Percentiles rank a stretch among this genome's conserved stretches.
Conservation (phyloP, 1,284 basidiomycete species). For the Puccinia coronata region DNA sequence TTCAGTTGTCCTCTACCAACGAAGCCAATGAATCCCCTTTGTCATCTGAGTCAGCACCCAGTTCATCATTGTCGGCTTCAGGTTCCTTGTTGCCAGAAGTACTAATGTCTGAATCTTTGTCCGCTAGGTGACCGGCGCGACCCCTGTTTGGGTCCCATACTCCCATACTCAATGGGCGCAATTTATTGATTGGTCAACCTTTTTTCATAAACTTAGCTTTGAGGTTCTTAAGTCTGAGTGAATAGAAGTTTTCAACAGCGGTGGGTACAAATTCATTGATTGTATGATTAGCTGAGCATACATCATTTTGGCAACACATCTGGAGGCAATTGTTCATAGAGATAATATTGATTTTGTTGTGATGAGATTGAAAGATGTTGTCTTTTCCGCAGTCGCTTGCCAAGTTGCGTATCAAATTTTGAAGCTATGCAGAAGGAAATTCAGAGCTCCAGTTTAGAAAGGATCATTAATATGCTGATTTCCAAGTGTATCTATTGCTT, state of each 20-base stretch:
- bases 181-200: background rate
- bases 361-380: background rate
- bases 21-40: too few relatives aligned
- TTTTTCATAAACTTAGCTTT: background rate
- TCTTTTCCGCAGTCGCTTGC: background rate
- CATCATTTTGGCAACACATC: background rate
- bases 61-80: too few relatives aligned
- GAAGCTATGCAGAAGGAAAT: background rate
- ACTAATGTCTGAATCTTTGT: background rate
- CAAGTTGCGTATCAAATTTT: background rate
- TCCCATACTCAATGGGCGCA: background rate
- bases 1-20: too few relatives aligned
- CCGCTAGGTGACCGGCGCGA: background rate
- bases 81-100: background rate
- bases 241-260: background rate
- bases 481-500: background rate
- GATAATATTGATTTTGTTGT: background rate
- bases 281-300: background rate
- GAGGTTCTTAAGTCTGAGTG: background rate
- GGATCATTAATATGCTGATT: background rate
- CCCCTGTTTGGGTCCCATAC: background rate
- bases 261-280: background rate
- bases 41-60: too few relatives aligned
- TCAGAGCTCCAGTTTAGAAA: background rate
- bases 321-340: background rate